Evolutionary conservation across 805 yeast genomes (phyloP).

Genomic region (Candida gorgasii): DNA sequence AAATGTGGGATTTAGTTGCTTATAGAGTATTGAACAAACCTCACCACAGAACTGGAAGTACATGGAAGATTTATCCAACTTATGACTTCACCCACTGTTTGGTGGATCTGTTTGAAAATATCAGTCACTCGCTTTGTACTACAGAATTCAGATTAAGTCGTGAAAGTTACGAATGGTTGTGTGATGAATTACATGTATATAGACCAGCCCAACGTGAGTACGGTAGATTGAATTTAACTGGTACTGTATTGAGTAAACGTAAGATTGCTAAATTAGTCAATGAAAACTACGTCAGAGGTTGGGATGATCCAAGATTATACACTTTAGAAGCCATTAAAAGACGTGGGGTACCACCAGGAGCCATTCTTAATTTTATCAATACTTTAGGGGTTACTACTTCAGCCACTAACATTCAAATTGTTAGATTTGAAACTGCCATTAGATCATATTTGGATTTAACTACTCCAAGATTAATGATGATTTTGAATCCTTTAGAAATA

Average conservation of each 20-base stretch:
- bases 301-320: slow-evolving; percentile 98
- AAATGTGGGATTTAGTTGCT: slow-evolving; percentile 99
- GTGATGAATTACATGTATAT: slow-evolving; percentile 91
- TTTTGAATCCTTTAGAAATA: slow-evolving; percentile 82
- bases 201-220: slow-evolving; percentile 99
- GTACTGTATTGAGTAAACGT: slow-evolving; percentile 92
- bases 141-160: slow-evolving; percentile 91
- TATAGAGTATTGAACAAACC: slow-evolving; percentile 90
- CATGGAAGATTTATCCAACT: slow-evolving; percentile 98
- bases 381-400: slow-evolving; percentile 96
- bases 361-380: slow-evolving; percentile 87
- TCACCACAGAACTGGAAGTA: slow-evolving; percentile 95
- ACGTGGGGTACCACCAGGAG: slow-evolving; percentile 99
- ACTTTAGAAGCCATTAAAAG: slow-evolving; percentile 93
- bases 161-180: slow-evolving; percentile 97
- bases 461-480: slow-evolving; percentile 93
- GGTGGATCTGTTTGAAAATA: slow-evolving; percentile 96
- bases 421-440: slow-evolving; percentile 85
- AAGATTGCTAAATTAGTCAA: slow-evolving; percentile 91
- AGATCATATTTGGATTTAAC: slow-evolving; percentile 85
- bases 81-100: slow-evolving; percentile 99
- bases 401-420: slow-evolving; percentile 85
- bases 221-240: slow-evolving; percentile 93
- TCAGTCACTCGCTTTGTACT: slow-evolving; percentile 94
- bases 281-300: slow-evolving; percentile 80